Base-by-base conservation (phyloP, 2,329 filamentous ascomycete species). In the Plenodomus lindquistii region DNA sequence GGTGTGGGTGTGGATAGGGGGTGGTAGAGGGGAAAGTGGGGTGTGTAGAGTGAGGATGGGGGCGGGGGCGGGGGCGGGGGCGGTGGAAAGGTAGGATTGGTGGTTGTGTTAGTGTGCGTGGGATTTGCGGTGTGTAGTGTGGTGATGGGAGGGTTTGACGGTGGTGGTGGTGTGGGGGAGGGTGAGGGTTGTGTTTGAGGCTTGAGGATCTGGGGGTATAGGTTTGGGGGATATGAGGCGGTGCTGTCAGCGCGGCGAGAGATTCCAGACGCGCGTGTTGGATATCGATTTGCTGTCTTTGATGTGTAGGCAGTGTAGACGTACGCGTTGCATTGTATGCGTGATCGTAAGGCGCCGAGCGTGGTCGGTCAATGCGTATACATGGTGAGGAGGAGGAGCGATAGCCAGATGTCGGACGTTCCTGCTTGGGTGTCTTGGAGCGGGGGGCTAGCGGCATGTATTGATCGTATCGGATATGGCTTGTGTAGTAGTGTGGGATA, bases 201-300 rank as follows among this genome's bases (percentile, higher is more conserved):
- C 27, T 31, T 31, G 27, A 31, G 6, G 27, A 10, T 24, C 22
- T 31, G 18, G 24, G 17, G 2, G 4, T 9, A 18, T 17, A 3
- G 9, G 16, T 17, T 13, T 16, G 15, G 15, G 36, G 11, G 11
- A 7, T 19, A 8, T 38, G n/a, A 3, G 24, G 41, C 3, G 18
- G 13, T n/a, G 44, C 37, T 24, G 38, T 52, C 6, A 52, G 44
- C 11, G 44, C 49, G 21, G 44, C 27, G 10, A 45, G 35, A 13
- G 49, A 44, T 10, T 44, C 45, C 2, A 36, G 27, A 21, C 45
- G 44, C 3, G 45, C 35, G 21, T 20, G 43, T n/a, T 45, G 38
- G 0, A 52, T 9, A 1, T 44, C 19, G 17, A 34, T n/a, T 22
- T 42, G 18, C 2, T 45, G 43, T 16, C 19, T 27, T 18, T 43